phyloP scores from a whole-genome alignment of 306 rosid genomes.

The Phaseolus lunatus region DNA sequence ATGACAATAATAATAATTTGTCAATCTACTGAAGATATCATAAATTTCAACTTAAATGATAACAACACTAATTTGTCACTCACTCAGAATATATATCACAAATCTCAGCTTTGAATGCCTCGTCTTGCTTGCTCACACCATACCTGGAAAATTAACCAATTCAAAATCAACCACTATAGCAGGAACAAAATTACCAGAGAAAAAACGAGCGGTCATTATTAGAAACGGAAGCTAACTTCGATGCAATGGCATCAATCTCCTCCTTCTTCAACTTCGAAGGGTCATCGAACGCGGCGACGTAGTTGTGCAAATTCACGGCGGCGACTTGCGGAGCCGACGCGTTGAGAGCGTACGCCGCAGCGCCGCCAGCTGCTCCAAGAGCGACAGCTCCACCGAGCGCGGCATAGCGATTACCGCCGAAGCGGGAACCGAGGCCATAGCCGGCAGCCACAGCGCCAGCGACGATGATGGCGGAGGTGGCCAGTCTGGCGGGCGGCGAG shows the following conservation, averaged over 20 bases:
- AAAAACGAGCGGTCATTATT: neutral
- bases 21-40: neutral
- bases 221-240: constrained; percentile 61
- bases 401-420: constrained; percentile 63
- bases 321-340: constrained; percentile 88
- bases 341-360: constrained; percentile 74
- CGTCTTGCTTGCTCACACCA: constrained; percentile 92
- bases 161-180: neutral
- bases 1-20: neutral
- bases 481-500: constrained; percentile 74
- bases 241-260: constrained; percentile 80
- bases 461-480: constrained; percentile 71
- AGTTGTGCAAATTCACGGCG: constrained; percentile 81
- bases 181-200: neutral
- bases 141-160: constrained; percentile 55
- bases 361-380: constrained; percentile 82
- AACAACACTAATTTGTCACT: constrained; percentile 33
- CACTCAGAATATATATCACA: constrained; percentile 77
- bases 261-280: constrained; percentile 77
- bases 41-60: neutral
- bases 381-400: constrained; percentile 88
- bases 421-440: constrained; percentile 72
- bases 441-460: constrained; percentile 92
- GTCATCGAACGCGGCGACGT: constrained; percentile 72
- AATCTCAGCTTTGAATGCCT: constrained; percentile 86